Evolutionary conservation across 2,329 filamentous ascomycete species (phyloP), one percentile per base, ranked within the genome.

Genomic region (Magnaporthiopsis poae): DNA sequence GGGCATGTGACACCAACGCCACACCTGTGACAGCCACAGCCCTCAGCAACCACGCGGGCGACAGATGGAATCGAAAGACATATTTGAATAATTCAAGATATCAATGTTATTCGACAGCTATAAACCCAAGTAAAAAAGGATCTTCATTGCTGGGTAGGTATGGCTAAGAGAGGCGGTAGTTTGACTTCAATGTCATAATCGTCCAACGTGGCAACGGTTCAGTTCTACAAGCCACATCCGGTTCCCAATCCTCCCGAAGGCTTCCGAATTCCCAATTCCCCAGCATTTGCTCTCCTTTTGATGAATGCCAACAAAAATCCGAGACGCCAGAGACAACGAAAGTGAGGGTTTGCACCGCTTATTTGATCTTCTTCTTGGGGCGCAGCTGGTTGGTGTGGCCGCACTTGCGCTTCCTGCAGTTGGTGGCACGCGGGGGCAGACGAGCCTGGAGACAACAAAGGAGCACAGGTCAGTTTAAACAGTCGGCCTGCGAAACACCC

Each of bases 381-480:
- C 95, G 92, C 81, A 99, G 91, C 89, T 99, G 95, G 91, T 98
- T 98, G 86, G 90, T 96, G 90, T 98, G 95, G 72, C 94, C 95
- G 84, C 94, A 98, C 89, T 98, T 98, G 86, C 93, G 93, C 92
- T 98, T 98, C 78, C 93, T 88, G 91, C 95, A 99, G 91, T 99
- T 99, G 88, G 94, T 97, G 77, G 95, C 95, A 88, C 95, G 92
- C 75, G 94, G 94, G 74, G 94, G 94, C 72, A 98, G 92, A 81
- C 94, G 93, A 71, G 86, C 86, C 84, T 87, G 68, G 62, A 68
- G 65, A 15, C 52, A 31, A 29, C 5, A 13, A 59, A 27, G 35
- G 3, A 46, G n/a, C n/a, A 5, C 5, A 25, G 21, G 8, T 56
- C 46, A 56, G 46, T 31, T 31, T 25, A 56, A 21, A 56, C 46